Percentiles rank a stretch among this genome's conserved stretches.
Conservation (phyloP, 495 filamentous ascomycete genomes). For the Neohortaea acidophila region DNA sequence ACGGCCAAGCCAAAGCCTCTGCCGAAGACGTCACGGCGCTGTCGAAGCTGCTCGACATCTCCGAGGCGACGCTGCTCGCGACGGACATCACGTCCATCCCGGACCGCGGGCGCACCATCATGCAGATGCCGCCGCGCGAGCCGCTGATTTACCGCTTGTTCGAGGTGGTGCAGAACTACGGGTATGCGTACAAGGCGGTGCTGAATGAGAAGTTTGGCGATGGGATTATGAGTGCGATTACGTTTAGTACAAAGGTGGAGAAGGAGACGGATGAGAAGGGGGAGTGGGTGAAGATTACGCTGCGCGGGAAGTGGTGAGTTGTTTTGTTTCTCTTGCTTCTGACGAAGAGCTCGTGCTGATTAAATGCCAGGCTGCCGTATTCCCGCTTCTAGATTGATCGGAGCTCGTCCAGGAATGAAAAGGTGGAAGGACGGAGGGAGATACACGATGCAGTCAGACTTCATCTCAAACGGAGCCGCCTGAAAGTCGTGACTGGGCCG, state of each 20-base stretch:
- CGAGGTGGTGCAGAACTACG: constrained; percentile 97
- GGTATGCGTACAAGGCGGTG: constrained; percentile 90
- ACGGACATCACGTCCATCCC: constrained; percentile 57
- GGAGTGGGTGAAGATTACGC: constrained; percentile 78
- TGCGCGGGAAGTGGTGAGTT: constrained; percentile 85
- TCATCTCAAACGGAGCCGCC: no score
- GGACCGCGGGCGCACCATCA: constrained; percentile 55
- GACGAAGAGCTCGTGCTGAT: background rate
- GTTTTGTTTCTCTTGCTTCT: background rate
- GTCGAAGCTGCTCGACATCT: constrained; percentile 47
- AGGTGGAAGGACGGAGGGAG: no score
- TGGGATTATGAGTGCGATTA: constrained; percentile 96
- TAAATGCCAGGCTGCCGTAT: constrained; percentile 24
- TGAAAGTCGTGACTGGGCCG: no score
- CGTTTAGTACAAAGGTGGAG: constrained; percentile 84
- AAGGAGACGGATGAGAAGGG: constrained; percentile 85
- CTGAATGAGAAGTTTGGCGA: constrained; percentile 99
- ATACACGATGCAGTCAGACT: no score
- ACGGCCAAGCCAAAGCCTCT: constrained; percentile 74
- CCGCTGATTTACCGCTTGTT: constrained; percentile 88
- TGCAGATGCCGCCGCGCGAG: constrained; percentile 89
- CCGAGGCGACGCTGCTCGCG: constrained; percentile 36
- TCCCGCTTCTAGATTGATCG: constrained; percentile 27
- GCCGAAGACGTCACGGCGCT: constrained; percentile 64
- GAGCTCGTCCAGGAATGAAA: no score